Percentiles rank a stretch among this genome's conserved stretches.
phyloP scores from a whole-genome alignment of 192 early-diverging fungal genomes.

The Linnemannia zychae region DNA sequence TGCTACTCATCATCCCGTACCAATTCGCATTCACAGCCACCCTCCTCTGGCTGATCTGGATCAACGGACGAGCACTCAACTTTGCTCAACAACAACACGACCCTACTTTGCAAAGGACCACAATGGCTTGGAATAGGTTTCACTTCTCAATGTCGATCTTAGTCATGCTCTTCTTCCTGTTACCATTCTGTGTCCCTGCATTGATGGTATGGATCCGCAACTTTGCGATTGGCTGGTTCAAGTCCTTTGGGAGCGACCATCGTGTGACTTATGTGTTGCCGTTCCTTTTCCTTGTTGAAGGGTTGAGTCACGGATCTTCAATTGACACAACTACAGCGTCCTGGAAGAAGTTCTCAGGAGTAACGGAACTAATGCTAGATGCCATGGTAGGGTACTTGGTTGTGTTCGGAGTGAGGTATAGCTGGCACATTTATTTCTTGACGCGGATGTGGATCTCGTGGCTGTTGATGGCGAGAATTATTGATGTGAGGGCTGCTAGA shows the following conservation, averaged over 20 bases:
- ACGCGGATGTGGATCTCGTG: constrained; percentile 58
- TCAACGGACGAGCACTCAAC: constrained; percentile 61
- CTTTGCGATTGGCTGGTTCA: constrained; percentile 76
- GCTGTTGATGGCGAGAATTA: constrained; percentile 18
- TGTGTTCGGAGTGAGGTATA: constrained; percentile 70
- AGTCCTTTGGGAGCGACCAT: constrained; percentile 77
- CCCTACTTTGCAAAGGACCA: neutral
- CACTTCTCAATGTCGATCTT: constrained; percentile 72
- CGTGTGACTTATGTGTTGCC: constrained; percentile 62
- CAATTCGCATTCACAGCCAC: constrained; percentile 82
- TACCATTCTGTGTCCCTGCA: constrained; percentile 77
- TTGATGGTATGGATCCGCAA: constrained; percentile 84
- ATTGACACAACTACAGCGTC: constrained; percentile 63
- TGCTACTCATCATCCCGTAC: constrained; percentile 76
- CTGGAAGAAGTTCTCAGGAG: constrained; percentile 51
- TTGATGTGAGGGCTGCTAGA: neutral
- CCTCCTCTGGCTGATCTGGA: constrained; percentile 69
- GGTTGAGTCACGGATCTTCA: constrained; percentile 39
- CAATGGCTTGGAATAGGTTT: constrained; percentile 53
- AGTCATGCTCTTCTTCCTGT: constrained; percentile 70
- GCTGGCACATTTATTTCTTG: constrained; percentile 69
- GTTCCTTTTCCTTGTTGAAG: constrained; percentile 61
- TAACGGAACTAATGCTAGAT: constrained; percentile 59
- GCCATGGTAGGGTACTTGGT: constrained; percentile 62
- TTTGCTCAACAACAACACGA: constrained; percentile 12